Evolutionary conservation across 2,329 filamentous ascomycete species (phyloP).

Genomic region (Pseudogymnoascus sp.): DNA sequence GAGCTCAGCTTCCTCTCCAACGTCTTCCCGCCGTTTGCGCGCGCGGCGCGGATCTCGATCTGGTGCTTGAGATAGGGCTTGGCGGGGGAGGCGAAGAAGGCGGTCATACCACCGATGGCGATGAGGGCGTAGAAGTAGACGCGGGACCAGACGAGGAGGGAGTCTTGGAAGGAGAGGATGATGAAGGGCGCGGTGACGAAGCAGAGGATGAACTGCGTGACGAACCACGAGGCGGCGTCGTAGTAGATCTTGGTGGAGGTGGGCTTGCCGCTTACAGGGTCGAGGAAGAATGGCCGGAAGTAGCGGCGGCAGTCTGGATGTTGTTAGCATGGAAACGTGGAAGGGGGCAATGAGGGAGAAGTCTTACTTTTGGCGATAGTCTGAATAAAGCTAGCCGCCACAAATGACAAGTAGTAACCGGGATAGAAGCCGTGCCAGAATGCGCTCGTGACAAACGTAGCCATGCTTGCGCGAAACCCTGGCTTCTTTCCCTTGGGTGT

Average conservation of each 20-base stretch:
- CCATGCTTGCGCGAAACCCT: slow-evolving; percentile 87
- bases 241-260: slow-evolving; percentile 76
- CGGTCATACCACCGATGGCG: slow-evolving; percentile 56
- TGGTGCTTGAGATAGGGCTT: slow-evolving; percentile 55
- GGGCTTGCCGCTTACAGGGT: slow-evolving; percentile 63
- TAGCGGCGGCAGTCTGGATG: slow-evolving; percentile 74
- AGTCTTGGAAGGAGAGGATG: slow-evolving; percentile 64
- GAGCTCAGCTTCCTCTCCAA: slow-evolving; percentile 46
- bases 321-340: slow-evolving; percentile 15
- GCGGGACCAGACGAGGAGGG: slow-evolving; percentile 68
- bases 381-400: slow-evolving; percentile 85
- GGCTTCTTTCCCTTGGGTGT: slow-evolving; percentile 94
- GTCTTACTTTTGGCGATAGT: slow-evolving; percentile 85
- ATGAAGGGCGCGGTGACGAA: slow-evolving; percentile 83
- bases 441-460: slow-evolving; percentile 88
- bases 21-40: slow-evolving; percentile 25
- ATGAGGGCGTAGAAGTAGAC: slow-evolving; percentile 84
- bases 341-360: not conserved
- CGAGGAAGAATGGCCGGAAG: slow-evolving; percentile 86
- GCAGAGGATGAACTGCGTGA: slow-evolving; percentile 74
- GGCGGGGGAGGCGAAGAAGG: slow-evolving; percentile 73
- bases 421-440: slow-evolving; percentile 99
- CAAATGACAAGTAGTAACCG: slow-evolving; percentile 87
- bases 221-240: slow-evolving; percentile 66
- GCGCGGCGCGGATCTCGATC: slow-evolving; percentile 48